These are phyloP conservation scores for rapeseed (Brassica napus) DNA, from an alignment of 345 rosid species.

Conservation along the genomic window Da-Ae NC_063437.1:11269001-11269500, in stretches of 20 bases:
- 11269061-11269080: background rate
- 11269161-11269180: background rate
- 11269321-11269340: background rate
- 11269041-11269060: background rate
- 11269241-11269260: background rate
- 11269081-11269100: too few relatives aligned
- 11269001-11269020: too few relatives aligned
- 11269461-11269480: background rate
- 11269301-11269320: background rate
- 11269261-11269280: background rate
- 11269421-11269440: background rate
- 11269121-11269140: too few relatives aligned
- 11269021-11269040: too few relatives aligned
- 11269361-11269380: background rate
- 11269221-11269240: background rate
- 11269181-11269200: background rate
- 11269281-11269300: background rate
- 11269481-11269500: background rate
- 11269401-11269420: background rate
- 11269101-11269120: background rate
- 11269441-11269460: background rate
- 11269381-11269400: background rate
- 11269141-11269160: background rate
- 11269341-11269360: background rate
- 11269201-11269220: background rate